Evolutionary conservation across 1,284 basidiomycete genomes (phyloP).

Genomic region (Ceratobasidium sp.): DNA sequence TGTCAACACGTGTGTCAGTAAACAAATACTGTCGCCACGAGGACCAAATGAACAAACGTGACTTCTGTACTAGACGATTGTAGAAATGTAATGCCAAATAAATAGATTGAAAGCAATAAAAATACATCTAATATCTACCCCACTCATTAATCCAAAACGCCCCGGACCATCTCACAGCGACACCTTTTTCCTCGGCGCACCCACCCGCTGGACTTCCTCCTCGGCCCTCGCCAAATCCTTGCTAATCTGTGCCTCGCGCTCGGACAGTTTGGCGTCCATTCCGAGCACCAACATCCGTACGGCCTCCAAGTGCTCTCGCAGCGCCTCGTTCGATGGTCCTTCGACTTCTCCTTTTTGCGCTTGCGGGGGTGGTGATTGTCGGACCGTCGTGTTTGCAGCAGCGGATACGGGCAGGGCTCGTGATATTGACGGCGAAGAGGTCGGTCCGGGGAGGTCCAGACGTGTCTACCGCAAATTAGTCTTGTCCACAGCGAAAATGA

Average conservation of each 20-base stretch:
- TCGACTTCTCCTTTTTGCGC: constrained; percentile 4
- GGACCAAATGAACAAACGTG: too few relatives aligned
- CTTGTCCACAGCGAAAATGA: background rate
- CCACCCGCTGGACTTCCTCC: constrained; percentile 35
- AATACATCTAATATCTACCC: background rate
- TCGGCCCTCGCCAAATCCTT: constrained; percentile 36
- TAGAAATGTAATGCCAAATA: background rate
- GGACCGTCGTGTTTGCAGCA: background rate
- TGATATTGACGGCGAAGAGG: constrained; percentile 24
- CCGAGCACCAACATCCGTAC: constrained; percentile 39
- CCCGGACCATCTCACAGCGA: background rate
- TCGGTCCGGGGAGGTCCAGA: background rate
- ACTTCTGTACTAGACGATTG: too few relatives aligned
- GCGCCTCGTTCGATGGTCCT: background rate
- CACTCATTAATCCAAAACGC: background rate
- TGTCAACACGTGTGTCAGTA: too few relatives aligned
- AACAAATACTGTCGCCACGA: too few relatives aligned
- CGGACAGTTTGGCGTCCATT: constrained; percentile 40
- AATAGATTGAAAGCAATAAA: background rate
- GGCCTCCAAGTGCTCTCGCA: constrained; percentile 38
- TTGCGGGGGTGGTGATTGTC: constrained; percentile 27
- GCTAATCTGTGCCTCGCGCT: constrained; percentile 38
- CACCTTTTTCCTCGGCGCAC: constrained; percentile 23
- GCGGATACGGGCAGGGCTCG: constrained; percentile 19
- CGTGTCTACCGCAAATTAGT: constrained; percentile 1